Evolutionary conservation across 805 yeast species (phyloP), one percentile per base, ranked within the genome.

Genomic region (Yarrowia sp.): DNA sequence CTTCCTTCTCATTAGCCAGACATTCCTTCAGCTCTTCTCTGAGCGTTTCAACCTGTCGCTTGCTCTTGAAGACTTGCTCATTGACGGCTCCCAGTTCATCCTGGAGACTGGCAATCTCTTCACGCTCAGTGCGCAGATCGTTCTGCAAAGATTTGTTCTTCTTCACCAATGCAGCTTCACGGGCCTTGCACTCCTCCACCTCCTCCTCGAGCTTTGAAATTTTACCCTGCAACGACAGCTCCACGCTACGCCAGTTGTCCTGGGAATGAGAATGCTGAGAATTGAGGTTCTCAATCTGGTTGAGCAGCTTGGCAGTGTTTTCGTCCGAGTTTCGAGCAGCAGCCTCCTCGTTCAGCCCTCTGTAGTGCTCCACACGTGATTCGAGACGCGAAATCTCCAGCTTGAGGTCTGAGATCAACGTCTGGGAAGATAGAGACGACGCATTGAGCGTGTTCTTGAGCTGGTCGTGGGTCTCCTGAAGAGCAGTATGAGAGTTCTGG

Each of bases 181-280:
- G 66, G 8, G 67, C 52, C 45, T 70, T 70, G 19, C 50, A 32
- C 22, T 70, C 70, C n/a, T 71, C 72, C 3, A 71, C 53, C 14
- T 74, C 75, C 38, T 61, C 59, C 50, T 75, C 76, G 26, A 74
- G 65, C 10, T 68, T 35, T 11, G 84, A 76, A 19, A 88, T 81
- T 69, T 84, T 84, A 9, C 79, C 76, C 70, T 82, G 79, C 70
- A 92, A 81, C 3, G 86, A 82, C 48, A 89, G 84, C 77, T 95
- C 98, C 52, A 92, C 87, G 19, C 87, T 80, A 69, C 89, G 88
- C 97, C 97, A 91, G 76, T 89, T 91, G 71, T 88, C 91, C 69
- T 89, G 89, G 0, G 94, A 89, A 15, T 87, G 83, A 8, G 90
- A 84, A 72, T 90, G 89, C 76, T 92, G 95, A 2, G 85, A 80